Evolutionary conservation across 1,284 basidiomycete genomes (phyloP).

Genomic region (Ceratorhiza oryzae-sativae): DNA sequence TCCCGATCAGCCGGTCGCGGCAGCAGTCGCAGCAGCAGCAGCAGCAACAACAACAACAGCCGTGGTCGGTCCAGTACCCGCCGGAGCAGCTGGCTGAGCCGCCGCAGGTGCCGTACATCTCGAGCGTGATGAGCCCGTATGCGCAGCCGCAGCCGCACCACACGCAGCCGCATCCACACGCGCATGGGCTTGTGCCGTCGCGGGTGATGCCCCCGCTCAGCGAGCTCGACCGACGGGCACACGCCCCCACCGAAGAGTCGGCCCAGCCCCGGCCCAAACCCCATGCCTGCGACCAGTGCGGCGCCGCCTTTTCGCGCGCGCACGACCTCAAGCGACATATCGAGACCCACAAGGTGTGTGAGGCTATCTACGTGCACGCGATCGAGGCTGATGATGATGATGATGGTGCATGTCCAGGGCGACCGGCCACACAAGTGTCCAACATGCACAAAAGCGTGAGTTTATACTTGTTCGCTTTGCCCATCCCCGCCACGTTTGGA

Average conservation of each 20-base stretch:
- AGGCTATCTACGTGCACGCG: neutral
- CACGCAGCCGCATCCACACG: neutral
- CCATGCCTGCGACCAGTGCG: constrained; percentile 41
- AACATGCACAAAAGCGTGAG: constrained; percentile 34
- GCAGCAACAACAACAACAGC: neutral
- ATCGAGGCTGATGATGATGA: neutral
- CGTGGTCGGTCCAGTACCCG: neutral
- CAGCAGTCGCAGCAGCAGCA: neutral
- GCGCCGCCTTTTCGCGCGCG: constrained; percentile 41
- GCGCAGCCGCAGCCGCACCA: neutral
- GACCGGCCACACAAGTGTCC: constrained; percentile 33
- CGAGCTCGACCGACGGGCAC: constrained; percentile 13
- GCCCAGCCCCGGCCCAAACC: constrained; percentile 27
- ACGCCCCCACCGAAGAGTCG: neutral
- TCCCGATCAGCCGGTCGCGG: constrained; percentile 3
- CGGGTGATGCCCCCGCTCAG: constrained; percentile 10
- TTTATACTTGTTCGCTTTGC: neutral
- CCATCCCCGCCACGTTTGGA: neutral
- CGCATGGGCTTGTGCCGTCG: constrained; percentile 2
- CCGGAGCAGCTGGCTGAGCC: neutral
- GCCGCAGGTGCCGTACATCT: constrained; percentile 30
- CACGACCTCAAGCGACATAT: constrained; percentile 41
- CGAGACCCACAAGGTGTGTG: constrained; percentile 39
- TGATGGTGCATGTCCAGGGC: neutral
- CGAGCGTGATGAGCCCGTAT: constrained; percentile 21